These are phyloP conservation scores for Rhynchospora pubera DNA, from an alignment of 176 grass and related monocot genomes.

Conservation along the genomic window DNA sequence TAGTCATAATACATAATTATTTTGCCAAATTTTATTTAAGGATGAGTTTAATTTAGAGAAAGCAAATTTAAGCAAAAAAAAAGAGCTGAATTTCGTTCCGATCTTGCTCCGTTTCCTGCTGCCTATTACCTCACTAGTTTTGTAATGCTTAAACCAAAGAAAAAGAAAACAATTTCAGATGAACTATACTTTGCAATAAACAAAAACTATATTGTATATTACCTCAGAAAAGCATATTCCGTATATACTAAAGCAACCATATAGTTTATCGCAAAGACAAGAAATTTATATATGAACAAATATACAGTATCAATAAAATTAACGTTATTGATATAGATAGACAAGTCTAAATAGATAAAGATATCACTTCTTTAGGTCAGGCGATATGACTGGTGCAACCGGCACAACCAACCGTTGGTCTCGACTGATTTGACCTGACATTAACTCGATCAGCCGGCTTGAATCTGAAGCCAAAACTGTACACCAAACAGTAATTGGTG, in stretches of 20 bases:
- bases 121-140: neutral
- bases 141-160: neutral
- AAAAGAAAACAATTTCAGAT: neutral
- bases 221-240: neutral
- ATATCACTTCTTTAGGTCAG: conserved; percentile 33
- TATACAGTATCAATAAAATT: neutral
- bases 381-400: neutral
- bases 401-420: neutral
- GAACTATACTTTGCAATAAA: neutral
- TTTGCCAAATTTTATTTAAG: neutral
- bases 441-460: neutral
- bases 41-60: neutral
- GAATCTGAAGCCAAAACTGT: conserved; percentile 37
- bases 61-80: neutral
- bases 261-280: neutral
- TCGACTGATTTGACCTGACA: neutral
- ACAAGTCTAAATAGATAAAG: neutral
- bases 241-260: neutral
- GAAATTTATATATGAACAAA: neutral
- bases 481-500: conserved; percentile 43
- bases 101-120: neutral
- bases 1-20: neutral
- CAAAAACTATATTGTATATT: neutral
- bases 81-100: neutral
- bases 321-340: neutral